Conservation (phyloP, 192 early-diverging fungal species). For the Kappamyces sp. region DNA sequence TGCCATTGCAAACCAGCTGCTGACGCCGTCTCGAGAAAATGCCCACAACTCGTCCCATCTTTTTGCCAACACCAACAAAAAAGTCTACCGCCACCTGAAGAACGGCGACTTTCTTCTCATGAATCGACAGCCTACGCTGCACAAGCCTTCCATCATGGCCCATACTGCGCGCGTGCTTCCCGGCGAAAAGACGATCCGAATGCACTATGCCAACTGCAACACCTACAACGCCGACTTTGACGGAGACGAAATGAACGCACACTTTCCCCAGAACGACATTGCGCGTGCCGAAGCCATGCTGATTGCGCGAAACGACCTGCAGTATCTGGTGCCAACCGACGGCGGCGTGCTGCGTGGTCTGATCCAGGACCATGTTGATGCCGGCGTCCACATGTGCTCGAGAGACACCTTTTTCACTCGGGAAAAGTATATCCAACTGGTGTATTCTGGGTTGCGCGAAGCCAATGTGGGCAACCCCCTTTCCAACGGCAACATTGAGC, state of each 20-base stretch:
- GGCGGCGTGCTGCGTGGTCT: constrained; percentile 96
- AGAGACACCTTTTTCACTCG: constrained; percentile 82
- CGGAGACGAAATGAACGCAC: constrained; percentile 99
- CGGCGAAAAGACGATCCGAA: constrained; percentile 96
- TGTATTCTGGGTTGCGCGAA: constrained; percentile 83
- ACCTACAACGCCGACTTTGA: constrained; percentile 87
- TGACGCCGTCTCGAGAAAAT: constrained; percentile 29
- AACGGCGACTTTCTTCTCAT: constrained; percentile 96
- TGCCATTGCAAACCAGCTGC: constrained; percentile 89
- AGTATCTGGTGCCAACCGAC: constrained; percentile 95
- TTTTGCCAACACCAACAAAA: constrained; percentile 82
- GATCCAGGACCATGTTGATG: constrained; percentile 97
- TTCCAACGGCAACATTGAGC: constrained; percentile 55
- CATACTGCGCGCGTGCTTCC: constrained; percentile 92
- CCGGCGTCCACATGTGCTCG: constrained; percentile 89
- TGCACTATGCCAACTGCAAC: constrained; percentile 91
- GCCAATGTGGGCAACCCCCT: constrained; percentile 47
- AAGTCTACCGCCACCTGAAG: constrained; percentile 91
- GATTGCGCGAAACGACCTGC: constrained; percentile 90
- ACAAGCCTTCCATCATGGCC: constrained; percentile 99
- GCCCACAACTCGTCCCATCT: constrained; percentile 17
- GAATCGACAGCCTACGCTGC: constrained; percentile 98
- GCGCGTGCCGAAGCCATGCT: constrained; percentile 92
- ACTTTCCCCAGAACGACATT: constrained; percentile 98
- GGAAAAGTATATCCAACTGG: constrained; percentile 88